These are phyloP conservation scores for Paraphaeosphaeria minitans DNA, from an alignment of 2,329 filamentous ascomycete species.

Conservation along the genomic window DNA sequence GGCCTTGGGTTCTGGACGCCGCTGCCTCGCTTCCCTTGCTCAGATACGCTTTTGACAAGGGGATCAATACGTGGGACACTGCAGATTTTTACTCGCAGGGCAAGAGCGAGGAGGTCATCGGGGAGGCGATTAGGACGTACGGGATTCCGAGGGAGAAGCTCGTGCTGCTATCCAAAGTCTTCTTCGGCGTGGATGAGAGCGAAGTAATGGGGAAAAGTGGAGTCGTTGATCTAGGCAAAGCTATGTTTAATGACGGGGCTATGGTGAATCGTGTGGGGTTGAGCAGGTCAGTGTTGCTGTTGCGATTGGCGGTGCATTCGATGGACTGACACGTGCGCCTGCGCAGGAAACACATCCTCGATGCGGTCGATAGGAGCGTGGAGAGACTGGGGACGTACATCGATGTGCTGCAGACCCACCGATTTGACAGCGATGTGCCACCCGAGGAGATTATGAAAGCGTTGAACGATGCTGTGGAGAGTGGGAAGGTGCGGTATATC, in stretches of 20 bases:
- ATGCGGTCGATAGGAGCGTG: slow-evolving; percentile 42
- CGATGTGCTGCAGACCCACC: slow-evolving; percentile 33
- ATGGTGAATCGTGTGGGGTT: slow-evolving; percentile 46
- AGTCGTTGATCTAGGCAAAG: background rate
- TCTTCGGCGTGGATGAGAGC: slow-evolving; percentile 9
- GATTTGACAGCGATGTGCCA: slow-evolving; percentile 20
- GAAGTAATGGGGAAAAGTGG: slow-evolving; percentile 1
- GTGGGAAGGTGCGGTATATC: slow-evolving; percentile 33
- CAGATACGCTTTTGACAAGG: slow-evolving; percentile 49
- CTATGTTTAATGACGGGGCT: slow-evolving; percentile 20
- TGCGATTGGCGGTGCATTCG: too few relatives aligned
- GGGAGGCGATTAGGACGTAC: slow-evolving; percentile 29
- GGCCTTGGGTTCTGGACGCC: slow-evolving; percentile 41
- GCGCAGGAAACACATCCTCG: slow-evolving; percentile 46
- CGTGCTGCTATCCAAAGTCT: slow-evolving; percentile 37
- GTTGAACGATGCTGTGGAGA: slow-evolving; percentile 26
- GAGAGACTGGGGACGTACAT: slow-evolving; percentile 27
- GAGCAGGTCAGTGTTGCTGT: slow-evolving; percentile 9
- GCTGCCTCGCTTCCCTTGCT: slow-evolving; percentile 47
- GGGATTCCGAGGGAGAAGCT: slow-evolving; percentile 36
- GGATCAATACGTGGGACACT: slow-evolving; percentile 54
- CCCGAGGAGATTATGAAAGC: slow-evolving; percentile 31
- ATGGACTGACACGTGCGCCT: too few relatives aligned
- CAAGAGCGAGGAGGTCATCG: slow-evolving; percentile 35
- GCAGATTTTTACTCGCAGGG: slow-evolving; percentile 40